Evolutionary conservation across 2,329 filamentous ascomycete genomes (phyloP).

Genomic region (Aspergillus ustus): DNA sequence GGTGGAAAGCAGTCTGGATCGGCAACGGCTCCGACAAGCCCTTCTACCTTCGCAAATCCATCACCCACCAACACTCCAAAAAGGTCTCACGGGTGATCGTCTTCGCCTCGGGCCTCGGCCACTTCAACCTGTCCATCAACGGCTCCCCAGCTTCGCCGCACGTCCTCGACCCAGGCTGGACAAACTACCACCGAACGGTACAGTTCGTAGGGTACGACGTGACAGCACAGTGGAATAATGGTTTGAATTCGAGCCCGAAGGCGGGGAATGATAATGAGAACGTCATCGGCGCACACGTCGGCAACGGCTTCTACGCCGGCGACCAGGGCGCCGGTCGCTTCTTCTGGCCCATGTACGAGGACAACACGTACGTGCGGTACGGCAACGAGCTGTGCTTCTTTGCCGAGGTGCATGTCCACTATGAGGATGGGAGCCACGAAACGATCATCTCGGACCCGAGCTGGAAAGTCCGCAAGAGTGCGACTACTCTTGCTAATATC

Average conservation of each 20-base stretch:
- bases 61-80: slow-evolving; percentile 16
- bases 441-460: slow-evolving; percentile 28
- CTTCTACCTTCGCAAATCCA: slow-evolving; percentile 29
- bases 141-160: slow-evolving; percentile 27
- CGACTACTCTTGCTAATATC: slow-evolving; percentile 30
- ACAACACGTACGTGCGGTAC: slow-evolving; percentile 33
- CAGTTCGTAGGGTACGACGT: slow-evolving; percentile 53
- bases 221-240: slow-evolving; percentile 37
- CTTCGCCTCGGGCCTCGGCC: slow-evolving; percentile 30
- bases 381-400: slow-evolving; percentile 34
- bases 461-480: slow-evolving; percentile 28
- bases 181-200: slow-evolving; percentile 30
- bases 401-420: slow-evolving; percentile 30
- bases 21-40: slow-evolving; percentile 32
- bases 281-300: slow-evolving; percentile 44
- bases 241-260: not conserved
- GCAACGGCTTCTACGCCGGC: slow-evolving; percentile 54
- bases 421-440: slow-evolving; percentile 21
- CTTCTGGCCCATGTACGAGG: slow-evolving; percentile 34
- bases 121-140: slow-evolving; percentile 31
- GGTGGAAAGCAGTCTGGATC: slow-evolving; percentile 34
- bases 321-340: slow-evolving; percentile 32
- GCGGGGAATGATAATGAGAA: slow-evolving; percentile 33
- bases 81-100: slow-evolving; percentile 19
- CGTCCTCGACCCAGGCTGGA: slow-evolving; percentile 31